Base-by-base conservation (phyloP, 2,329 filamentous ascomycete genomes). In the Alternaria burnsii region DNA sequence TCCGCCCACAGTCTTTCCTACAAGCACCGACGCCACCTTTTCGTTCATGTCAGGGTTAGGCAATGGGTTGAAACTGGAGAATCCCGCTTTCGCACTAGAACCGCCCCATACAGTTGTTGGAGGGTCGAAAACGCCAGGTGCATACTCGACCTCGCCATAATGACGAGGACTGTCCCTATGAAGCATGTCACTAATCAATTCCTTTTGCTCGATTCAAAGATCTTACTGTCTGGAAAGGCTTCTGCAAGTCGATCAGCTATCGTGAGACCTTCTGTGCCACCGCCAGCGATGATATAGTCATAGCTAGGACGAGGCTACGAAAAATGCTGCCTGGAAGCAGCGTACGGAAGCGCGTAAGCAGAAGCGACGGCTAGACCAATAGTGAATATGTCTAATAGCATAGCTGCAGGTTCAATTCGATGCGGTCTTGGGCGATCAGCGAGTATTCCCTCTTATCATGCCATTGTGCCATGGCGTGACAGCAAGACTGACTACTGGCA, bases 221-320 rank as follows among this genome's bases (percentile, higher is more conserved):
- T 5, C 28, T 30, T 12, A 11, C 52, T 43, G 5, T 59, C 36
- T 50, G 57, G 56, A 18, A 59, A 54, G 3, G 62, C 41, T n/a
- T 44, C 58, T n/a, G 63, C 54, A 14, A 70, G 56, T 14, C 67
- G 56, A 40, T 64, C 58, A 43, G 64, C 67, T 36, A 70, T 51
- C 12, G 65, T 64, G 0, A 63, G 50, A 14, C 67, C 67, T 12
- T 63, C 51, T 14, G 62, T 68, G 5, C 67, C 67, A 16, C 59
- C 67, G 14, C 67, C 67, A 40, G 58, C 50, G 24, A 70, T 58
- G 12, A 70, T 38, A 34, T 59, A 70, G 30, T 70, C 67, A 36
- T 68, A 65, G 22, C 22, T 36, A 4, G 53, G 26, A n/a, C 20
- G 40, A 28, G 57, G 47, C n/a, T 52, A 47, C 8, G 53, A 61